A percentile compares a stretch with the other conserved stretches of the same genome.
phyloP scores from a whole-genome alignment of 2,329 filamentous ascomycete genomes.

The Sarocladium strictum region DNA sequence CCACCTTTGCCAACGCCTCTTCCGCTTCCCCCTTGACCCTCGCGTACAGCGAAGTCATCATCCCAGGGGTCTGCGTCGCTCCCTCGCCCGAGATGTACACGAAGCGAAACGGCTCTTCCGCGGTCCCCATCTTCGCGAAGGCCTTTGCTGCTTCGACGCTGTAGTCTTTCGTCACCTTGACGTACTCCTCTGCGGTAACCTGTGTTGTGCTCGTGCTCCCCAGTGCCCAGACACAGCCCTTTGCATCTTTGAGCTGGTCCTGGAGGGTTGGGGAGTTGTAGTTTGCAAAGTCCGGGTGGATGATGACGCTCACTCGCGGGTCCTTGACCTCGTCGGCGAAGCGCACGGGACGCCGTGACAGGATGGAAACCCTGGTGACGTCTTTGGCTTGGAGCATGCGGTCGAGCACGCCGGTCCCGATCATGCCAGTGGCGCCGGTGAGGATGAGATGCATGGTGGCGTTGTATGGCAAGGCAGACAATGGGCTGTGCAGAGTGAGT shows the following conservation, averaged over 20 bases:
- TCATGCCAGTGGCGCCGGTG: conserved; percentile 62
- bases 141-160: conserved; percentile 57
- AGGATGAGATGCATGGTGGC: conserved; percentile 42
- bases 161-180: conserved; percentile 62
- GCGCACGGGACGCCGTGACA: conserved; percentile 58
- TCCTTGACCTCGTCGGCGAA: conserved; percentile 54
- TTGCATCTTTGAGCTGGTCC: conserved; percentile 53
- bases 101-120: conserved; percentile 55
- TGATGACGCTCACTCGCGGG: conserved; percentile 57
- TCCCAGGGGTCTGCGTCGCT: conserved; percentile 50
- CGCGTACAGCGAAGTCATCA: conserved; percentile 52
- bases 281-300: conserved; percentile 59
- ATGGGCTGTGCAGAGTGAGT: too few relatives aligned
- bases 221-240: conserved; percentile 68
- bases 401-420: conserved; percentile 56
- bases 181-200: conserved; percentile 60
- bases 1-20: conserved; percentile 47
- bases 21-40: conserved; percentile 65
- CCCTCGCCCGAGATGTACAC: conserved; percentile 64
- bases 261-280: conserved; percentile 54
- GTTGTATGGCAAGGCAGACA: too few relatives aligned
- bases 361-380: conserved; percentile 61
- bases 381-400: conserved; percentile 49
- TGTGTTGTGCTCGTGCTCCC: conserved; percentile 53
- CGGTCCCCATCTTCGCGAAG: conserved; percentile 42